phyloP scores from a whole-genome alignment of 2,329 filamentous ascomycete genomes.

The Tolypocladium ovalisporum region DNA sequence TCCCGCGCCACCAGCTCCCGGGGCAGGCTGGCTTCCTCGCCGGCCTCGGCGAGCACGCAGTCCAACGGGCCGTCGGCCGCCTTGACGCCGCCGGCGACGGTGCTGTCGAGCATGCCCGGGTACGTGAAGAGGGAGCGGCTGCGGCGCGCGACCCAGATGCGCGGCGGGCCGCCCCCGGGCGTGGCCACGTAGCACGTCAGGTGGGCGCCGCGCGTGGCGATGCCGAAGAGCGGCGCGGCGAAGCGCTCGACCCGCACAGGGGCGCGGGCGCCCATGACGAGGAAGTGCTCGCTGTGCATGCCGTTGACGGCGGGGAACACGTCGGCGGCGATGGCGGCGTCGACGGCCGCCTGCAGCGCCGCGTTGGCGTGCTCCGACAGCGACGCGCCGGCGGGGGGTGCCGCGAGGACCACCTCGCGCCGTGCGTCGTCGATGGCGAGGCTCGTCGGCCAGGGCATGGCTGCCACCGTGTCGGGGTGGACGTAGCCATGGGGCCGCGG shows the following conservation, averaged over 20 bases:
- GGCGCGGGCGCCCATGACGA: slow-evolving; percentile 24
- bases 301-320: slow-evolving; percentile 27
- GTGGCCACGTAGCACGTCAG: slow-evolving; percentile 48
- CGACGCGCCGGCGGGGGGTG: slow-evolving; percentile 10
- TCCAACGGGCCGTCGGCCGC: slow-evolving; percentile 54
- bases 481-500: slow-evolving; percentile 38
- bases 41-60: slow-evolving; percentile 59
- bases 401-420: slow-evolving; percentile 20
- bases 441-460: slow-evolving; percentile 34
- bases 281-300: slow-evolving; percentile 31
- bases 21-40: slow-evolving; percentile 53
- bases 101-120: slow-evolving; percentile 66
- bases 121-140: slow-evolving; percentile 60
- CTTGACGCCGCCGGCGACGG: slow-evolving; percentile 67
- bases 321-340: slow-evolving; percentile 22
- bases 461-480: slow-evolving; percentile 29
- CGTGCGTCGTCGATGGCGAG: slow-evolving; percentile 23
- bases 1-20: slow-evolving; percentile 13
- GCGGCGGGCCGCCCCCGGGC: slow-evolving; percentile 30
- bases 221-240: slow-evolving; percentile 53
- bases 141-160: slow-evolving; percentile 63
- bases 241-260: slow-evolving; percentile 45
- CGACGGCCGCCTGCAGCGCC: slow-evolving; percentile 27
- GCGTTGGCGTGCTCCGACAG: slow-evolving; percentile 21
- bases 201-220: slow-evolving; percentile 55